phyloP scores from a whole-genome alignment of 306 rosid species.

The Corylus heterophylla region DNA sequence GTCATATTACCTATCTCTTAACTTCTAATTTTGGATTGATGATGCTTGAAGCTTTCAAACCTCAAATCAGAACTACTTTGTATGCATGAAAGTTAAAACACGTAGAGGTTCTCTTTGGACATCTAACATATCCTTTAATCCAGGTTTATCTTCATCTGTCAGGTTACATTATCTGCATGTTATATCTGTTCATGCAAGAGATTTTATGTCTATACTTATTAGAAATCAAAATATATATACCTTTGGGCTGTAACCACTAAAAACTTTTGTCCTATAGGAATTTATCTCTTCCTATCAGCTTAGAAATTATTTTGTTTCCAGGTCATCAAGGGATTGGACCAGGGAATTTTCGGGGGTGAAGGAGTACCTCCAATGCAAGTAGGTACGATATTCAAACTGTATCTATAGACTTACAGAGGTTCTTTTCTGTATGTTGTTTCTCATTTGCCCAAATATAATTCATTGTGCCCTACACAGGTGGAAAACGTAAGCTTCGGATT shows the following conservation, averaged over 20 bases:
- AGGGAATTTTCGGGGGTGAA: conserved; percentile 91
- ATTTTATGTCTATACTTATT: background rate
- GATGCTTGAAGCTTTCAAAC: background rate
- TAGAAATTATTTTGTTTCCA: conserved; percentile 21
- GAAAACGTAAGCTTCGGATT: conserved; percentile 78
- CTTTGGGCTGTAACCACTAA: background rate
- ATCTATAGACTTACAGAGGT: conserved; percentile 10
- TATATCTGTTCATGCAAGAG: background rate
- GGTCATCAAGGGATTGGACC: conserved; percentile 88
- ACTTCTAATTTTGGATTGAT: background rate
- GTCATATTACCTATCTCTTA: background rate
- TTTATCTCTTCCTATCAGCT: no score
- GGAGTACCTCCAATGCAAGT: conserved; percentile 96
- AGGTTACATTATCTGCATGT: conserved; percentile 6
- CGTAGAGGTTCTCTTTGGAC: background rate
- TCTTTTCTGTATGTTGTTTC: conserved; percentile 9
- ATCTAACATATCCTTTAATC: background rate
- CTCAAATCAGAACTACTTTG: background rate
- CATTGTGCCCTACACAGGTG: conserved; percentile 52
- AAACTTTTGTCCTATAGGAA: background rate
- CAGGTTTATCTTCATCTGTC: conserved; percentile 1
- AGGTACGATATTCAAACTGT: conserved; percentile 44
- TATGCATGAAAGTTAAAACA: background rate
- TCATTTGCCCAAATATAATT: conserved; percentile 1
- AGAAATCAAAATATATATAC: background rate